Conservation (phyloP, 1,139 yeast species). For the Ogataea hybrid region DNA sequence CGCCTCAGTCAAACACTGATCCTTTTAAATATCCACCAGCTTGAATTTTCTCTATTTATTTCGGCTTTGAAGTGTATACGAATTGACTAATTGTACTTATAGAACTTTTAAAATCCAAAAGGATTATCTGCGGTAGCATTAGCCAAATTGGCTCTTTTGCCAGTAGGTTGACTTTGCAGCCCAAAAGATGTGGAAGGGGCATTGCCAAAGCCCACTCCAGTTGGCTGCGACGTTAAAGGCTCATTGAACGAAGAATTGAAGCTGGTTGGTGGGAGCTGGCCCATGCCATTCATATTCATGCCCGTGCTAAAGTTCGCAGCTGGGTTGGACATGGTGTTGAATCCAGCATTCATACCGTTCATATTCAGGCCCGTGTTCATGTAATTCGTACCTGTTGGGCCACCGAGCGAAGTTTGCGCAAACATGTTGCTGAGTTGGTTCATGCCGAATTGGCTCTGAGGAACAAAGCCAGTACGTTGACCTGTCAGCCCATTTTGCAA, state of each 20-base stretch:
- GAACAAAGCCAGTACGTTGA: constrained; percentile 28
- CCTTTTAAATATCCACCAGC: not conserved
- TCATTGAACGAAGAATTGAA: constrained; percentile 16
- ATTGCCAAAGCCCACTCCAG: constrained; percentile 57
- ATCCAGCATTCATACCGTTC: constrained; percentile 3
- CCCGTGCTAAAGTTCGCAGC: constrained; percentile 1
- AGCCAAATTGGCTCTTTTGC: constrained; percentile 77
- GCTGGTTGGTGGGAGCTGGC: constrained; percentile 7
- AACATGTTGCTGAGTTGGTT: constrained; percentile 59
- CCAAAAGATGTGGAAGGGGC: constrained; percentile 45
- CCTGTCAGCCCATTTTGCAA: constrained; percentile 1
- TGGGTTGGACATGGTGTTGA: constrained; percentile 1
- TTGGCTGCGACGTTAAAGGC: constrained; percentile 57
- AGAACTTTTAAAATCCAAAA: constrained; percentile 65
- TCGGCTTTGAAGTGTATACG: constrained; percentile 10
- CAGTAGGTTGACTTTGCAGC: constrained; percentile 53
- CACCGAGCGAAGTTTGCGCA: constrained; percentile 50
- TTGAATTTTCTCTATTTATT: constrained; percentile 8
- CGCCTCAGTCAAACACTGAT: constrained; percentile 8
- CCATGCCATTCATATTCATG: not conserved
- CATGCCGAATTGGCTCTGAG: constrained; percentile 33
- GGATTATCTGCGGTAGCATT: constrained; percentile 95
- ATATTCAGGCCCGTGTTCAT: not conserved
- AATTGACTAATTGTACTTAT: constrained; percentile 11
- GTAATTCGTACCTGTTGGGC: constrained; percentile 15